phyloP scores from a whole-genome alignment of 2,329 filamentous ascomycete species.

The Eutypa lata region DNA sequence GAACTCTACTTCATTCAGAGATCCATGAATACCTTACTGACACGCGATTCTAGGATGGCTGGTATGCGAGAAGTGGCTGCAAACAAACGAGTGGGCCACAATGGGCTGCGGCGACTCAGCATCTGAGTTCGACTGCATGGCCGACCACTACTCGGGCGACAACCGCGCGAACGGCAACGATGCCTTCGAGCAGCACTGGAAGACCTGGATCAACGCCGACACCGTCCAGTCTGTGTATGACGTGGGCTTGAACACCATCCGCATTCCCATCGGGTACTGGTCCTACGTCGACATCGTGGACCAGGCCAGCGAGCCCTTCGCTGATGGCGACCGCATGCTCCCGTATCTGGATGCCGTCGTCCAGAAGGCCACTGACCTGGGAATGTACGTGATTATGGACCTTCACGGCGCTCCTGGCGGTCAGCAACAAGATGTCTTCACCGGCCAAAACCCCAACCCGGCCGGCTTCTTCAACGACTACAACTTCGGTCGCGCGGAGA shows the following conservation, averaged over 20 bases:
- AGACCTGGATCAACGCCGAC: conserved; percentile 15
- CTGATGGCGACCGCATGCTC: conserved; percentile 26
- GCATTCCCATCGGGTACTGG: conserved; percentile 22
- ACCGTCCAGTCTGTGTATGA: conserved; percentile 20
- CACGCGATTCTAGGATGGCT: conserved; percentile 13
- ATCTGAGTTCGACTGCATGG: conserved; percentile 22
- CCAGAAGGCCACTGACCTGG: conserved; percentile 28
- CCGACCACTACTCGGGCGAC: conserved; percentile 14
- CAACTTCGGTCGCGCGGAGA: conserved; percentile 52
- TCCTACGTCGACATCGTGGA: conserved; percentile 20
- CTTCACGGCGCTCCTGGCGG: conserved; percentile 20
- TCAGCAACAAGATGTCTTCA: conserved; percentile 21
- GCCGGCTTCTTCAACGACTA: conserved; percentile 55
- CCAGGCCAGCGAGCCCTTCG: conserved; percentile 18
- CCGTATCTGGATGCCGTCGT: conserved; percentile 30
- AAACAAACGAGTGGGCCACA: conserved; percentile 15
- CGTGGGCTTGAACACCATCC: conserved; percentile 20
- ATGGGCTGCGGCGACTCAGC: conserved; percentile 17
- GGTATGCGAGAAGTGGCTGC: conserved; percentile 18
- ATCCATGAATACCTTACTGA: no score
- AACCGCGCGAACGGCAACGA: conserved; percentile 15
- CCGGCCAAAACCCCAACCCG: conserved; percentile 20
- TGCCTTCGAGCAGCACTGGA: conserved; percentile 19
- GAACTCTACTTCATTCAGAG: neutral
- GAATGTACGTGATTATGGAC: conserved; percentile 30